These are phyloP conservation scores for Venturia aucupariae DNA, from an alignment of 2,329 filamentous ascomycete species.

Conservation along the genomic window DNA sequence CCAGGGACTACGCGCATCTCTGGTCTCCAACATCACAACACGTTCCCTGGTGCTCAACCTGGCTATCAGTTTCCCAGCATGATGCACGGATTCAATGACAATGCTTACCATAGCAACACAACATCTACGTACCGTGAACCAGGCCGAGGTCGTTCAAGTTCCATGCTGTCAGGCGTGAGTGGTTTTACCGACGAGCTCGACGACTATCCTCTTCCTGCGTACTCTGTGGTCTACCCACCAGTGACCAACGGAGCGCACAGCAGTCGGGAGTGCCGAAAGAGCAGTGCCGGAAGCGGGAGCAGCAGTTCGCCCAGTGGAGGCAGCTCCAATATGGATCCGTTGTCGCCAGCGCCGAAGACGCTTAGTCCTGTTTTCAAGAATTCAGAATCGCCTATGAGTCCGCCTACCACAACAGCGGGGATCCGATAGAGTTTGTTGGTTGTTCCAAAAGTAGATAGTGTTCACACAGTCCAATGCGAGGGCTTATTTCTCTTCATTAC, in stretches of 20 bases:
- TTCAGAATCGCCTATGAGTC: slow-evolving; percentile 1
- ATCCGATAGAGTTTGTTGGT: not conserved
- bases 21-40: slow-evolving; percentile 24
- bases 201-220: slow-evolving; percentile 3
- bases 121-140: not conserved
- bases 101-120: slow-evolving; percentile 9
- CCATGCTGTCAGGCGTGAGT: slow-evolving; percentile 43
- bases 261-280: slow-evolving; percentile 5
- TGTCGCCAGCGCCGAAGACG: slow-evolving; percentile 9
- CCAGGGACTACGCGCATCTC: slow-evolving; percentile 39
- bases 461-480: not conserved
- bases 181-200: slow-evolving; percentile 38
- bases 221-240: slow-evolving; percentile 3
- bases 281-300: slow-evolving; percentile 10
- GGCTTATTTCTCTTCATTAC: not conserved
- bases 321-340: slow-evolving; percentile 10
- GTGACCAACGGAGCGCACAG: slow-evolving; percentile 3
- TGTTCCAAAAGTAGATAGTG: slow-evolving; percentile 5
- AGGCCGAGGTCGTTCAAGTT: slow-evolving; percentile 39
- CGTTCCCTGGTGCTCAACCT: slow-evolving; percentile 12
- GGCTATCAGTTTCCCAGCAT: slow-evolving; percentile 16
- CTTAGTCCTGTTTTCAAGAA: slow-evolving; percentile 9
- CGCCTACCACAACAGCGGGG: not conserved
- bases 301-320: slow-evolving; percentile 6
- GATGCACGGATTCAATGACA: not conserved